Conservation (phyloP, 176 grass and related monocot species). For the Aechmea fasciata region DNA sequence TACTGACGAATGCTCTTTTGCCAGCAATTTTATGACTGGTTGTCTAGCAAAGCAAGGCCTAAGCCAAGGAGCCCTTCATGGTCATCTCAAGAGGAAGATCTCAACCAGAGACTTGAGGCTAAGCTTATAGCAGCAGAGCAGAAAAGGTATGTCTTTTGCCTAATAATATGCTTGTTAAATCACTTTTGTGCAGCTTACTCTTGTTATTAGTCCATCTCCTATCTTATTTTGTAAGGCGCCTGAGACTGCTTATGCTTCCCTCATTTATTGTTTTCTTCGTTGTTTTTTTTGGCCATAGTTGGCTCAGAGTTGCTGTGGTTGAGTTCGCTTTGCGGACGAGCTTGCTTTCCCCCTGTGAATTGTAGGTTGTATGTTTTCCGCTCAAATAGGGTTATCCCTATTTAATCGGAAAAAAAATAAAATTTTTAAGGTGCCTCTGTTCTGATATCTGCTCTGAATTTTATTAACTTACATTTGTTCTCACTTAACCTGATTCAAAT, state of each 20-base stretch:
- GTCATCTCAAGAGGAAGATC: constrained; percentile 97
- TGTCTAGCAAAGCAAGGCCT: constrained; percentile 86
- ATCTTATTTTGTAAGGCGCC: not conserved
- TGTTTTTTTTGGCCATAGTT: too few species aligned
- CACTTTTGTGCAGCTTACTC: not conserved
- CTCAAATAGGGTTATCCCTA: too few species aligned
- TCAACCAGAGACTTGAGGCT: constrained; percentile 68
- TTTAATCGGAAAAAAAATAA: too few species aligned
- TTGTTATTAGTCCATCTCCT: not conserved
- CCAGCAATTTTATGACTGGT: constrained; percentile 96
- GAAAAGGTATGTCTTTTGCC: constrained; percentile 47
- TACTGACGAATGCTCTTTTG: constrained; percentile 9
- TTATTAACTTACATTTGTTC: not conserved
- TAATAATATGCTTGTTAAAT: not conserved
- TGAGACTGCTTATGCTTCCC: too few species aligned
- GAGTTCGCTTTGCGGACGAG: too few species aligned
- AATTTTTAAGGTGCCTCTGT: not conserved
- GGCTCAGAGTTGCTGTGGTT: too few species aligned
- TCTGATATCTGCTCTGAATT: not conserved
- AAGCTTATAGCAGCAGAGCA: constrained; percentile 91
- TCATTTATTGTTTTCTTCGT: too few species aligned
- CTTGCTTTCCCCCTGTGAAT: too few species aligned
- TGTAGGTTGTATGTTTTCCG: too few species aligned
- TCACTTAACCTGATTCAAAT: not conserved
- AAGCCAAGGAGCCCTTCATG: constrained; percentile 92